Base-by-base conservation (phyloP, 306 rosid species). In the Casuarina glauca region DNA sequence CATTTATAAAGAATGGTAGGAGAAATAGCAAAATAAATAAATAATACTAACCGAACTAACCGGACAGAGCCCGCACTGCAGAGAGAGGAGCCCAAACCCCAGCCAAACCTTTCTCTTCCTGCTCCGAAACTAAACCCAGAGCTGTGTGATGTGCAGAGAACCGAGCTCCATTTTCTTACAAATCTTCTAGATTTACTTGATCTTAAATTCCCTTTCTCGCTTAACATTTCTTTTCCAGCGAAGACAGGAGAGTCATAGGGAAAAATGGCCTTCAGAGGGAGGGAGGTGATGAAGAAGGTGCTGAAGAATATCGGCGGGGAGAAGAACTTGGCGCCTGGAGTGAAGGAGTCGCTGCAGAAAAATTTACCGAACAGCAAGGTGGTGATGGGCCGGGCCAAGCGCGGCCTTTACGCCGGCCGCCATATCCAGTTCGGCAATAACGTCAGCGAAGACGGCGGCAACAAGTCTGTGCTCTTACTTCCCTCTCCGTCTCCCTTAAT, bases 381-480 rank as follows among this genome's bases (percentile, higher is more conserved):
- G 35, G 90, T 95, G 13, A 95, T 95, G 99, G 76, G 76, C 70
- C 90, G 97, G 61, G 99, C 97, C 67, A 90, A 95, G 64, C 96
- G 97, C 2, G 97, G 99, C 39, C 84, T 95, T 72, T 95, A 12
- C 76, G 99, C 97, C 1, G 97, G 99, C 17, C 79, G 88, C 46
- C 99, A 93, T 77, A 95, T 95, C 79, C 99, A 84, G 82, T 95
- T 92, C 26, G 97, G 97, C 50, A 91, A 95, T 53, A 84, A 76
- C 51, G 81, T 95, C 79, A 93, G 99, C 44, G 99, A 95, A 89
- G 97, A 93, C 64, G 99, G 99, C 35, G 99, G 97, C 53, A 93
- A 92, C 90, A 95, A 93, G 99, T 92, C 62, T 51, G 92, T 83
- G 38, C 43, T 46, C 15, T 58, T 58, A 57, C 73, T 11, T 4